A percentile compares a stretch with the other conserved stretches of the same genome.
Conservation (phyloP, 176 grass and related monocot genomes). For the Elymus sibiricus region DNA sequence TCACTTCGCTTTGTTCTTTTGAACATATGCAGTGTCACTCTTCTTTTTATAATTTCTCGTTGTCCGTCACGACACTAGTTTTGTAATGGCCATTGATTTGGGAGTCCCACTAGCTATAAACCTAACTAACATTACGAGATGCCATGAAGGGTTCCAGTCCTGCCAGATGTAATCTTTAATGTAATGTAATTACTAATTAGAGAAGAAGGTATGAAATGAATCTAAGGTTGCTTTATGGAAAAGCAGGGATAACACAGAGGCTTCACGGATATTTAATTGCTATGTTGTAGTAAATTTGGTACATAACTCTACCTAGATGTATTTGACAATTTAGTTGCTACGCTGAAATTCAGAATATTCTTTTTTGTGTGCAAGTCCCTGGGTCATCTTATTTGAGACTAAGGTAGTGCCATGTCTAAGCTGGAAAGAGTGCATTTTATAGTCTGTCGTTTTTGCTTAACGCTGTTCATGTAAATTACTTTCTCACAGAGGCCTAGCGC, state of each 20-base stretch:
- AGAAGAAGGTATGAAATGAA: not conserved
- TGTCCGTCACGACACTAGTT: not conserved
- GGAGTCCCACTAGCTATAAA: not conserved
- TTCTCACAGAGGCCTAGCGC: constrained; percentile 86
- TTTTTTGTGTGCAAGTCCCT: not conserved
- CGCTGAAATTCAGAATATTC: constrained; percentile 5
- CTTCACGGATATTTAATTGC: not conserved
- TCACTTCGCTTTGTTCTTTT: not conserved
- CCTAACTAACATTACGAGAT: not conserved
- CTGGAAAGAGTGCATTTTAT: constrained; percentile 9
- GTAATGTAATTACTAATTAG: not conserved
- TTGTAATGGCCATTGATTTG: not conserved
- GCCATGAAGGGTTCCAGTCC: not conserved
- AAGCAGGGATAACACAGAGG: not conserved
- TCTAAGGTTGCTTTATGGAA: not conserved
- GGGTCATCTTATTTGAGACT: constrained; percentile 12
- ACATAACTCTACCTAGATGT: not conserved
- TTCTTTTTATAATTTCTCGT: not conserved
- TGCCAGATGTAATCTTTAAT: not conserved
- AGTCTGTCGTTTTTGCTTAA: constrained; percentile 18
- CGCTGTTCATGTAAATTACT: constrained; percentile 23
- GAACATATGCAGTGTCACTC: not conserved
- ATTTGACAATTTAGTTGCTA: constrained; percentile 14
- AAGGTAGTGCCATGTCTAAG: constrained; percentile 22
- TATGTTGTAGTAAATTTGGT: constrained; percentile 3